These are phyloP conservation scores for Seiridium unicorne DNA, from an alignment of 2,329 filamentous ascomycete genomes.

Conservation along the genomic window DNA sequence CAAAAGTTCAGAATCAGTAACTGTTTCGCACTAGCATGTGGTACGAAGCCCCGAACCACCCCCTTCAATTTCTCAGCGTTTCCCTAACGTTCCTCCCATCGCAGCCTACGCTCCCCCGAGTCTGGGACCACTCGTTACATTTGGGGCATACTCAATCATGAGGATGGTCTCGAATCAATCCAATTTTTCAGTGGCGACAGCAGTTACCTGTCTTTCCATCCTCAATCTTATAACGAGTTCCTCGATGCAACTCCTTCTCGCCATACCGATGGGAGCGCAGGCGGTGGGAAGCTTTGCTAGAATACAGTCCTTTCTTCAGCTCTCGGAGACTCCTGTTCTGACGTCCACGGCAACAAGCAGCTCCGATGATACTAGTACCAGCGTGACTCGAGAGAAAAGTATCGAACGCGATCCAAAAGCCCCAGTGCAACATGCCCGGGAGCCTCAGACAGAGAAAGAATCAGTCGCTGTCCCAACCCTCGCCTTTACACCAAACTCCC, in stretches of 20 bases:
- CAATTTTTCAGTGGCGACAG: background rate
- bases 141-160: slow-evolving; percentile 5
- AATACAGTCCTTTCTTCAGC: background rate
- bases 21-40: background rate
- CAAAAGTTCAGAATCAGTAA: slow-evolving; percentile 5
- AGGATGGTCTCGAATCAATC: background rate
- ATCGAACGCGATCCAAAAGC: background rate
- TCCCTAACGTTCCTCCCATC: background rate
- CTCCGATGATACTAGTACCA: background rate
- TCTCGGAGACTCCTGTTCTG: background rate
- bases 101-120: background rate
- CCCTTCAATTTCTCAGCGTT: background rate
- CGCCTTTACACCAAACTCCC: background rate
- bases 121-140: background rate
- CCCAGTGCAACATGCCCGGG: background rate
- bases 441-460: background rate
- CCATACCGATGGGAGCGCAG: background rate
- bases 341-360: background rate
- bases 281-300: slow-evolving; percentile 1
- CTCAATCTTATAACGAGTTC: slow-evolving; percentile 6
- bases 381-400: background rate
- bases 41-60: background rate
- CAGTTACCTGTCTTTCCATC: slow-evolving; percentile 3
- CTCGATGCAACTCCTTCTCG: background rate
- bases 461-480: background rate